phyloP scores from a whole-genome alignment of 2,329 filamentous ascomycete genomes.

The Pseudodiploospora longispora region DNA sequence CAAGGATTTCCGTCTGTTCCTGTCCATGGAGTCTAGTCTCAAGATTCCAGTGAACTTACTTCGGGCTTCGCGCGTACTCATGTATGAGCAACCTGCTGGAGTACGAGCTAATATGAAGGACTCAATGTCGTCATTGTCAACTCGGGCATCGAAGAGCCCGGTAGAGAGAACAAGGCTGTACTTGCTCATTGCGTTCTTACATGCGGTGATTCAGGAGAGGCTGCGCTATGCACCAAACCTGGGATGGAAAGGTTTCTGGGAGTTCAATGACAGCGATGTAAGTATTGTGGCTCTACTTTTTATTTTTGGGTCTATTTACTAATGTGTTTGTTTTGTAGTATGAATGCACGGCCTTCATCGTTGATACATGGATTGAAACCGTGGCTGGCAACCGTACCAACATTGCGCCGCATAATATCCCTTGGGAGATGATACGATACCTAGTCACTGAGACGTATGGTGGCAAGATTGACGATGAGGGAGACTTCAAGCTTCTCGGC shows the following conservation, averaged over 20 bases:
- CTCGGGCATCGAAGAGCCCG: constrained; percentile 68
- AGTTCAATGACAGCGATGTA: constrained; percentile 98
- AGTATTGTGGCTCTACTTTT: constrained; percentile 35
- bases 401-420: constrained; percentile 85
- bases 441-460: constrained; percentile 93
- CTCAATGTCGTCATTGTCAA: constrained; percentile 75
- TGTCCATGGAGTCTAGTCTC: constrained; percentile 94
- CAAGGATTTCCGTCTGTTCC: constrained; percentile 84
- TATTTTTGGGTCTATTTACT: constrained; percentile 2
- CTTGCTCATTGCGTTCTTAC: constrained; percentile 83
- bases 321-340: constrained; percentile 48
- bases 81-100: constrained; percentile 97
- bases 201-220: constrained; percentile 91
- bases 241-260: constrained; percentile 99
- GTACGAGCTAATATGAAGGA: constrained; percentile 98
- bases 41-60: constrained; percentile 97
- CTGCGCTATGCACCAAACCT: constrained; percentile 87
- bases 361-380: constrained; percentile 86
- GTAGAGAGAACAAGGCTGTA: constrained; percentile 89
- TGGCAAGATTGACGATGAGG: constrained; percentile 91
- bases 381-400: constrained; percentile 82
- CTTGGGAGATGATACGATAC: constrained; percentile 91
- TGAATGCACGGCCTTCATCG: constrained; percentile 92
- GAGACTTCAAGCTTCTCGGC: constrained; percentile 67
- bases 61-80: constrained; percentile 84